phyloP scores from a whole-genome alignment of 169 alveolate genomes.

The Blepharisma undulans region DNA sequence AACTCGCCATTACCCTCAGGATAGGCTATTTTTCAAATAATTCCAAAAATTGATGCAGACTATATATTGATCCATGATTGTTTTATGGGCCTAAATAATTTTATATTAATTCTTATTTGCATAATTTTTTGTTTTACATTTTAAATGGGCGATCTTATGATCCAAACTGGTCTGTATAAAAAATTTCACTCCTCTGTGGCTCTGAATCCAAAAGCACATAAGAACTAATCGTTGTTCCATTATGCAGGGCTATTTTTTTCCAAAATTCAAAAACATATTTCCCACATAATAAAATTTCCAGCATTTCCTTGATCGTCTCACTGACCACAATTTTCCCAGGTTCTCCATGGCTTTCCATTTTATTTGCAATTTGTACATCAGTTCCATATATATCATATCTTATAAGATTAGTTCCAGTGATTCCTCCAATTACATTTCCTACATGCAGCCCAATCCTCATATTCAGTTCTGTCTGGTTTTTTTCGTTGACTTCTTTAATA shows the following conservation, averaged over 20 bases:
- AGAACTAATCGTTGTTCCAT: background rate
- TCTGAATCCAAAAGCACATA: background rate
- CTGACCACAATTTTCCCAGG: conserved; percentile 93
- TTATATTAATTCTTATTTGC: background rate
- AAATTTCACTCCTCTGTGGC: background rate
- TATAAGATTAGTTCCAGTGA: conserved; percentile 89
- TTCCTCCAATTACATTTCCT: conserved; percentile 96
- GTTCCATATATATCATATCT: conserved; percentile 95
- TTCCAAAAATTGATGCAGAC: background rate
- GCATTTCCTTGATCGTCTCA: conserved; percentile 35
- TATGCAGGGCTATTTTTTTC: background rate
- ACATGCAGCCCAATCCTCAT: conserved; percentile 97
- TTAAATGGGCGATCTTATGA: background rate
- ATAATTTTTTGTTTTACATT: background rate
- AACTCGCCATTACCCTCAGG: background rate
- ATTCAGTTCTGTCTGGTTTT: conserved; percentile 85
- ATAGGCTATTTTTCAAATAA: background rate
- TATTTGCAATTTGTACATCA: conserved; percentile 92
- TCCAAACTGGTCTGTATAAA: background rate
- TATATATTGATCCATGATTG: background rate
- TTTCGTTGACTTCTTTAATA: conserved; percentile 90
- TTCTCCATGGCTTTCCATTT: conserved; percentile 92
- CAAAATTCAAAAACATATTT: background rate
- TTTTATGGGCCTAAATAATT: background rate
- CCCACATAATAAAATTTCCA: background rate